phyloP scores from a whole-genome alignment of 495 filamentous ascomycete genomes.

The Lasiosphaeria hispida region DNA sequence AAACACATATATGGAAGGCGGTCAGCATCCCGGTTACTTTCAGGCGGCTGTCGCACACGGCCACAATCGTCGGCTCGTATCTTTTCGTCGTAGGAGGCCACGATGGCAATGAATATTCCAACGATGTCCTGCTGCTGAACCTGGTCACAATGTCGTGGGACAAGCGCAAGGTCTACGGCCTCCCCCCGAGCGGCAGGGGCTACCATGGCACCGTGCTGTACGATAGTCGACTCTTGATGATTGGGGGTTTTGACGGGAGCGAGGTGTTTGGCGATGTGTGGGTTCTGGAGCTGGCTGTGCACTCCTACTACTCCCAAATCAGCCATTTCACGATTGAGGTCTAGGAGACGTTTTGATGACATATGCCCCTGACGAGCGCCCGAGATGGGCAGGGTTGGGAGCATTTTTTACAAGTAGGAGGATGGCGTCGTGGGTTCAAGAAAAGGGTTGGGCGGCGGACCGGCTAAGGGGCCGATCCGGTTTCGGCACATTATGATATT shows the following conservation, averaged over 20 bases:
- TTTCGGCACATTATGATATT: no score
- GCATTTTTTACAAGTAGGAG: no score
- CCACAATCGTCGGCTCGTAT: conserved; percentile 64
- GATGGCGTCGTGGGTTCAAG: no score
- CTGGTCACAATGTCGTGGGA: conserved; percentile 70
- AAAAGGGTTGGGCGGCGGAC: no score
- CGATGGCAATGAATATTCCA: conserved; percentile 64
- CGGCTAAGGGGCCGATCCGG: no score
- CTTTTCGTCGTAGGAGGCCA: conserved; percentile 65
- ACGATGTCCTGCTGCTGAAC: conserved; percentile 63
- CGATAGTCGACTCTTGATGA: conserved; percentile 57
- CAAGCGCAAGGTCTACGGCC: conserved; percentile 58
- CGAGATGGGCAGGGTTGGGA: no score
- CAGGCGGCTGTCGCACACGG: conserved; percentile 59
- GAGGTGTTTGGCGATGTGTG: conserved; percentile 63
- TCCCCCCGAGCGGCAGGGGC: conserved; percentile 57
- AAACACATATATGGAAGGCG: conserved; percentile 50
- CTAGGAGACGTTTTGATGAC: conserved; percentile 26
- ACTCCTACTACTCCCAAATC: conserved; percentile 67
- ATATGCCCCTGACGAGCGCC: background rate
- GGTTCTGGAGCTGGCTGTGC: conserved; percentile 62
- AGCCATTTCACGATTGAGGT: conserved; percentile 66
- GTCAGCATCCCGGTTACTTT: conserved; percentile 54
- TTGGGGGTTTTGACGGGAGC: conserved; percentile 63
- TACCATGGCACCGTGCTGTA: conserved; percentile 64